Percentiles rank a stretch among this genome's conserved stretches.
Evolutionary conservation across 225 moss, liverwort and hornwort genomes (phyloP).

Genomic region (Climacium dendroides): DNA sequence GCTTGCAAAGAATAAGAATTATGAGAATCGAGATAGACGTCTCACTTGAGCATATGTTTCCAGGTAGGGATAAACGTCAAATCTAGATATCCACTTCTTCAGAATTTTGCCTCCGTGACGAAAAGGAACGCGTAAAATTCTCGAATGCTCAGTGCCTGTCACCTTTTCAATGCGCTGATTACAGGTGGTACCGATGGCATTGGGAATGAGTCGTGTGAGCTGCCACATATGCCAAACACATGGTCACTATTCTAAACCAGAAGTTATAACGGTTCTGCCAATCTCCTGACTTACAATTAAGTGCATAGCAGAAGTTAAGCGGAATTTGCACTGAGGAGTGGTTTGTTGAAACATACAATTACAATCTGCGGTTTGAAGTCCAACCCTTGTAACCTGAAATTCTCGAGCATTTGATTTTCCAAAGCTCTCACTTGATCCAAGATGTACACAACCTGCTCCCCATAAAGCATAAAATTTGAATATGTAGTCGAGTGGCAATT

Average conservation of each 20-base stretch:
- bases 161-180: slow-evolving; percentile 64
- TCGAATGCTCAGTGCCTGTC: slow-evolving; percentile 38
- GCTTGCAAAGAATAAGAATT: background rate
- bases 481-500: background rate
- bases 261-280: background rate
- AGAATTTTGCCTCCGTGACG: slow-evolving; percentile 45
- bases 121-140: slow-evolving; percentile 71
- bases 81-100: slow-evolving; percentile 80
- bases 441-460: slow-evolving; percentile 68
- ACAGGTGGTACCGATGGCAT: slow-evolving; percentile 53
- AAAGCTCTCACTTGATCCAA: slow-evolving; percentile 90
- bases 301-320: background rate
- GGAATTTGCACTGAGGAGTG: background rate
- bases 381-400: slow-evolving; percentile 54
- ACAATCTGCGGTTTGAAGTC: slow-evolving; percentile 58
- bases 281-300: background rate
- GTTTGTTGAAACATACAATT: slow-evolving; percentile 30
- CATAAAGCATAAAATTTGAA: background rate
- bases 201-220: slow-evolving; percentile 85
- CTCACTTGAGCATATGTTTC: slow-evolving; percentile 63
- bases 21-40: background rate
- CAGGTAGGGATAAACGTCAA: slow-evolving; percentile 84
- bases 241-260: background rate
- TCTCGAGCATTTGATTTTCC: slow-evolving; percentile 68
- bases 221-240: slow-evolving; percentile 5